phyloP scores from a whole-genome alignment of 2,329 filamentous ascomycete genomes.

The Scleromitrula shiraiana region DNA sequence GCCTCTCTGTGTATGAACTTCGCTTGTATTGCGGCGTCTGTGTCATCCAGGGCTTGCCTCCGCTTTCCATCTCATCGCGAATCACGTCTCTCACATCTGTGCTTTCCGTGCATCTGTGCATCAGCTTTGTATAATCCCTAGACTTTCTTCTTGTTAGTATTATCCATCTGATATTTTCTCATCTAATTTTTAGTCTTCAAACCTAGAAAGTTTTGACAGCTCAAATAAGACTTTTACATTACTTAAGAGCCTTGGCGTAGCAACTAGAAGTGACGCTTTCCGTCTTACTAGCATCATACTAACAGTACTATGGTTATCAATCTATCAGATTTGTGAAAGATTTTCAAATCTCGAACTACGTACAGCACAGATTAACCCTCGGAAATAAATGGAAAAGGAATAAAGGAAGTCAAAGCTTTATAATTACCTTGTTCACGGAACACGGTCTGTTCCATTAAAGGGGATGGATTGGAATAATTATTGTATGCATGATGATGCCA shows the following conservation, averaged over 20 bases:
- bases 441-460: neutral
- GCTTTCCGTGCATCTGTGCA: neutral
- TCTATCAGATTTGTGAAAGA: too few relatives aligned
- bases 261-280: too few relatives aligned
- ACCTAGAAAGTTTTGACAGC: too few relatives aligned
- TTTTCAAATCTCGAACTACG: neutral
- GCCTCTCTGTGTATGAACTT: slow-evolving; percentile 3
- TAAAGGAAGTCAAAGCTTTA: slow-evolving; percentile 15
- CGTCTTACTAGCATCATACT: too few relatives aligned
- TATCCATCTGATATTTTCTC: too few relatives aligned
- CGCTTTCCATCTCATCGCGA: neutral
- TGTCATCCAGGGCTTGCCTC: neutral
- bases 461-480: slow-evolving; percentile 9
- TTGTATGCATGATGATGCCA: slow-evolving; percentile 23
- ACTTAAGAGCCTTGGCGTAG: too few relatives aligned
- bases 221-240: too few relatives aligned
- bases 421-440: slow-evolving; percentile 8
- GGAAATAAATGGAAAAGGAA: slow-evolving; percentile 4
- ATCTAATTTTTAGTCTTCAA: neutral
- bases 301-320: too few relatives aligned
- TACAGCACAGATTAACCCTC: neutral
- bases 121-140: neutral
- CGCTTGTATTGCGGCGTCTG: neutral
- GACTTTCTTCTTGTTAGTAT: too few relatives aligned
- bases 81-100: neutral